A percentile compares a stretch with the other conserved stretches of the same genome.
phyloP scores from a whole-genome alignment of 2,329 filamentous ascomycete genomes.

The Nakataea oryzae region DNA sequence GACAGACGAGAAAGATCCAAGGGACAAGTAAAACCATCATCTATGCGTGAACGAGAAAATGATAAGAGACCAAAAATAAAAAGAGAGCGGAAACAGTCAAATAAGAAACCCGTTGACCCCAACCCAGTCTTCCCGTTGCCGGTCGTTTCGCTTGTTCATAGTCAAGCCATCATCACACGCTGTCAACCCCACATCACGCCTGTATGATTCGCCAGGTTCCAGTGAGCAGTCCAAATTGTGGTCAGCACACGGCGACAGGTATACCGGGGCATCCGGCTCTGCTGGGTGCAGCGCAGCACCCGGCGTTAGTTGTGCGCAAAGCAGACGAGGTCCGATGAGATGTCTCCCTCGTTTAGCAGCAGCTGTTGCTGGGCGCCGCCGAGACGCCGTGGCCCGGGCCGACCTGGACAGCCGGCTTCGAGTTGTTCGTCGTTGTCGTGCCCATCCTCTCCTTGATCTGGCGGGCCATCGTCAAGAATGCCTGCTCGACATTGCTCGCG shows the following conservation, averaged over 20 bases:
- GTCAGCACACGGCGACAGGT: neutral
- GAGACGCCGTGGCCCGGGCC: slow-evolving; percentile 91
- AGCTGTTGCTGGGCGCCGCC: slow-evolving; percentile 21
- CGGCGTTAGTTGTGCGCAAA: neutral
- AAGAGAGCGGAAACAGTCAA: too few species aligned
- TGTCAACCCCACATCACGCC: neutral
- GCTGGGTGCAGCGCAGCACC: neutral
- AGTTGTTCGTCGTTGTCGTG: slow-evolving; percentile 89
- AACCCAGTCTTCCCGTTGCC: neutral
- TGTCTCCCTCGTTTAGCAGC: slow-evolving; percentile 17
- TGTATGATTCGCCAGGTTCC: neutral
- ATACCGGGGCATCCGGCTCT: neutral
- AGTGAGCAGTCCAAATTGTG: neutral
- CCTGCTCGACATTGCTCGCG: slow-evolving; percentile 98
- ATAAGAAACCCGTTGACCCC: neutral
- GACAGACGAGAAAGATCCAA: neutral
- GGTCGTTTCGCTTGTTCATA: neutral
- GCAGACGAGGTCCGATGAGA: neutral
- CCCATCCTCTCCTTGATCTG: slow-evolving; percentile 99
- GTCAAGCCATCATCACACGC: neutral
- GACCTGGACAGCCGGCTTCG: slow-evolving; percentile 96
- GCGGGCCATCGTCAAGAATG: slow-evolving; percentile 98
- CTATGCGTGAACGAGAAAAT: slow-evolving; percentile 4
- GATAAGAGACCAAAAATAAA: neutral
- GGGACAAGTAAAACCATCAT: slow-evolving; percentile 1